phyloP scores from a whole-genome alignment of 495 filamentous ascomycete species.

The Xylaria scruposa region DNA sequence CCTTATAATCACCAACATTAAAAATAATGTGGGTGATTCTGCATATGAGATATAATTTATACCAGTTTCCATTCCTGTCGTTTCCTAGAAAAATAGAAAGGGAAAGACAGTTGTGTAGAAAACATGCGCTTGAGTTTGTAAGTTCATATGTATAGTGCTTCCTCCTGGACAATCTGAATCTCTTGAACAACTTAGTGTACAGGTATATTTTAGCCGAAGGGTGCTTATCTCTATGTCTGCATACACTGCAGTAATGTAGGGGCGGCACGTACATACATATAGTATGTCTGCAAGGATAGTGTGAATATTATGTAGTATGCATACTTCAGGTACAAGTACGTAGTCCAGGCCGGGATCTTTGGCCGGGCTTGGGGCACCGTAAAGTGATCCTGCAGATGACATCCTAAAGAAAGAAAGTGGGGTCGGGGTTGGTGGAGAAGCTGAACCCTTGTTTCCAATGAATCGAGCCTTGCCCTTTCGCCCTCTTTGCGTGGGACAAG shows the following conservation, averaged over 20 bases:
- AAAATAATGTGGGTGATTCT: background rate
- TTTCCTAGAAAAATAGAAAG: background rate
- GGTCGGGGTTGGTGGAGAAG: constrained; percentile 17
- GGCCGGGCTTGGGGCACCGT: background rate
- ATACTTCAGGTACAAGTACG: too few species aligned
- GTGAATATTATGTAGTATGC: too few species aligned
- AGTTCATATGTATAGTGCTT: background rate
- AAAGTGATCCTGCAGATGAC: background rate
- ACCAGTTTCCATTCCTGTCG: background rate
- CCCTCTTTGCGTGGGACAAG: constrained; percentile 4
- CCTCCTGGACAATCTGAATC: too few species aligned
- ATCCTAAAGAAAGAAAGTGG: constrained; percentile 14
- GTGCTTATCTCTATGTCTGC: too few species aligned
- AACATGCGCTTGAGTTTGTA: background rate
- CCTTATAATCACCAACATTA: background rate
- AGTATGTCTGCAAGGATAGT: too few species aligned
- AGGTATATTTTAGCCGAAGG: background rate
- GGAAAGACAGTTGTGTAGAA: background rate
- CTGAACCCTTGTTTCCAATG: constrained; percentile 15
- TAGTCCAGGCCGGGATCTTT: background rate
- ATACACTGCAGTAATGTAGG: background rate
- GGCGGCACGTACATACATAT: background rate
- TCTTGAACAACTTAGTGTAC: background rate
- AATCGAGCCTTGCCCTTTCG: background rate
- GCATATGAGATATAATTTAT: background rate